Base-by-base conservation (phyloP, 116 monocot genomes). In the Phalaenopsis hybrid region DNA sequence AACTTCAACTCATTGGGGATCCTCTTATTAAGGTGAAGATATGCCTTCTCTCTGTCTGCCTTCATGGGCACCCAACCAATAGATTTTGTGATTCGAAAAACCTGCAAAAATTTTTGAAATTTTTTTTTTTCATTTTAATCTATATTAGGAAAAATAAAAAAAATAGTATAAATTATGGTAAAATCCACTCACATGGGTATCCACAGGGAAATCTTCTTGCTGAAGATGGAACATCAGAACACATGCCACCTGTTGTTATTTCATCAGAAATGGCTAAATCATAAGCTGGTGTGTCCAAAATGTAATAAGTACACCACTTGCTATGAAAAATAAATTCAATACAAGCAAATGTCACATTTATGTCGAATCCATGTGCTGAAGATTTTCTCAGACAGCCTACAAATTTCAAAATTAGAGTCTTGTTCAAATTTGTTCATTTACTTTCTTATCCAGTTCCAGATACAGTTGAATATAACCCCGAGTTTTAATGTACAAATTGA, bases 151-250 rank as follows among this genome's bases (percentile, higher is more conserved):
- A 37, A 44, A 69, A 6, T 23, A 69, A 25, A 2, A 11, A 43
- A 49, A 28, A 68, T 7, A 28, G 6, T 48, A 78, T 10, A 51
- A 37, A 75, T 41, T 21, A 15, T 20, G 50, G 44, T 33, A 80
- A 81, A 79, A 51, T 82, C 31, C 76, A 79, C 92, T 86, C 67
- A 93, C 96, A 85, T 92, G 92, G 80, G 93, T 96, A 84, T 96
- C 96, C 34, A 96, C 96, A 59, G 96, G 96, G 59, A 96, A 92
- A 85, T 96, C 93, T 76, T 92, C 90, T 85, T 89, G 82, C 50
- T 93, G 94, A 84, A 96, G 96, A 81, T 96, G 88, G 84, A 96
- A 96, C 94, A 93, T 96, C 78, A 96, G 78, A 79, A 96, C 90
- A 82, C 96, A 96, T 74, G 96, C 96, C 11, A 92, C 92, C 93